Evolutionary conservation across 83 land plant species (phyloP).

Genomic region (Picea engelmannii): DNA sequence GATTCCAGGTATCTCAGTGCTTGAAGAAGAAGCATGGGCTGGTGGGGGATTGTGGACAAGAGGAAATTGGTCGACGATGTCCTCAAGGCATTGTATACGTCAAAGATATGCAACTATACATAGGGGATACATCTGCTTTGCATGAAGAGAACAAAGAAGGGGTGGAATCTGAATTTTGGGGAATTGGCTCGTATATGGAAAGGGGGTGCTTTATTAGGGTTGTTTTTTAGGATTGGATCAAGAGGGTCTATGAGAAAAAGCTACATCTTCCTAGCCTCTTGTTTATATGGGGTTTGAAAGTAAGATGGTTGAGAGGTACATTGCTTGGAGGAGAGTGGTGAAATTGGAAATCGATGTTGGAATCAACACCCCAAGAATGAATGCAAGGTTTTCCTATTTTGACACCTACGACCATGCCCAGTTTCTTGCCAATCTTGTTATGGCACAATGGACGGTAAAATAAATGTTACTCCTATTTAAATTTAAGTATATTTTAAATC

Average conservation of each 20-base stretch:
- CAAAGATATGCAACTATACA: slow-evolving; percentile 64
- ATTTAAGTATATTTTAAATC: too few species aligned
- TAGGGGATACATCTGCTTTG: slow-evolving; percentile 61
- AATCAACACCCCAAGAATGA: slow-evolving; percentile 59
- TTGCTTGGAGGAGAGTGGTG: slow-evolving; percentile 67
- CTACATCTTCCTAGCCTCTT: slow-evolving; percentile 37
- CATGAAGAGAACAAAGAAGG: slow-evolving; percentile 52
- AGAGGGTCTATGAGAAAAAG: slow-evolving; percentile 51
- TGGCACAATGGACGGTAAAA: slow-evolving; percentile 42
- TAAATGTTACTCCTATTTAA: too few species aligned
- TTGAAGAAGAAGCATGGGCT: slow-evolving; percentile 35
- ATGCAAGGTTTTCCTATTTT: slow-evolving; percentile 56
- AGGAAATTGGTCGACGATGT: slow-evolving; percentile 55
- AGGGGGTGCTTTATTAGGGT: slow-evolving; percentile 66
- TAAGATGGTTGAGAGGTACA: slow-evolving; percentile 63
- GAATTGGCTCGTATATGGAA: slow-evolving; percentile 67
- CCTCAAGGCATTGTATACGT: slow-evolving; percentile 60
- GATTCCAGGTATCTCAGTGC: slow-evolving; percentile 41
- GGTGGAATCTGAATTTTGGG: slow-evolving; percentile 53
- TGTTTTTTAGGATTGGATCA: slow-evolving; percentile 51
- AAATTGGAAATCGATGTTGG: slow-evolving; percentile 48
- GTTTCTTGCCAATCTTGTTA: slow-evolving; percentile 59
- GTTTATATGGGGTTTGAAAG: slow-evolving; percentile 61
- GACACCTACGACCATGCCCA: slow-evolving; percentile 51
- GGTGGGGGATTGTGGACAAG: slow-evolving; percentile 29